Conservation (phyloP, 306 rosid genomes). For the Inga laurina region DNA sequence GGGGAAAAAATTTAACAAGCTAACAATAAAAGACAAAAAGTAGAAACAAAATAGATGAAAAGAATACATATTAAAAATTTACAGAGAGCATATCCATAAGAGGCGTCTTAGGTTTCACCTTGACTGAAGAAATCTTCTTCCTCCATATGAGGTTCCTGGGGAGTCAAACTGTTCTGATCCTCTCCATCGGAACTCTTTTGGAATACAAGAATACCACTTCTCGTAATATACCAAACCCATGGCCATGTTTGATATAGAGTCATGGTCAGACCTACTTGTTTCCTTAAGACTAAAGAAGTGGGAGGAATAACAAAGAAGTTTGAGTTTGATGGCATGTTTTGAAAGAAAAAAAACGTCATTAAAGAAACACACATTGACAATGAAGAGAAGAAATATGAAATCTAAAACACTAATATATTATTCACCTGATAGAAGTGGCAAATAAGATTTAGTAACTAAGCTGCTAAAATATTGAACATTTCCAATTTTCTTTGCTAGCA, state of each 20-base stretch:
- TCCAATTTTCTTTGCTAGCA: background rate
- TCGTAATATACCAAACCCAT: slow-evolving; percentile 68
- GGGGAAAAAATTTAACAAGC: background rate
- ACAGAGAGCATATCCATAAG: slow-evolving; percentile 48
- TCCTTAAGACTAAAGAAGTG: slow-evolving; percentile 54
- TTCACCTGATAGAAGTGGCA: background rate
- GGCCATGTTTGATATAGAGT: slow-evolving; percentile 57
- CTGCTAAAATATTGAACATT: background rate
- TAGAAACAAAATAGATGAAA: background rate
- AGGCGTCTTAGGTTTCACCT: slow-evolving; percentile 25
- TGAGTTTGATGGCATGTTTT: slow-evolving; percentile 1
- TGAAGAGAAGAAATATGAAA: background rate
- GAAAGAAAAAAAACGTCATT: slow-evolving; percentile 16
- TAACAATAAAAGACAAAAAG: background rate
- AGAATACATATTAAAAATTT: slow-evolving; percentile 28
- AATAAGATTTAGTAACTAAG: background rate
- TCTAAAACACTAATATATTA: background rate
- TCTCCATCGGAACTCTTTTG: slow-evolving; percentile 60
- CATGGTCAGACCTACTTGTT: slow-evolving; percentile 42
- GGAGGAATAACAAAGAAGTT: background rate
- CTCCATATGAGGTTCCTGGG: slow-evolving; percentile 34
- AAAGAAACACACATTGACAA: slow-evolving; percentile 18
- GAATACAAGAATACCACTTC: slow-evolving; percentile 67
- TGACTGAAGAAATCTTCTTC: slow-evolving; percentile 34
- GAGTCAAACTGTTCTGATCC: slow-evolving; percentile 45